phyloP scores from a whole-genome alignment of 805 yeast genomes.

The Diddensiella transvaalensis region DNA sequence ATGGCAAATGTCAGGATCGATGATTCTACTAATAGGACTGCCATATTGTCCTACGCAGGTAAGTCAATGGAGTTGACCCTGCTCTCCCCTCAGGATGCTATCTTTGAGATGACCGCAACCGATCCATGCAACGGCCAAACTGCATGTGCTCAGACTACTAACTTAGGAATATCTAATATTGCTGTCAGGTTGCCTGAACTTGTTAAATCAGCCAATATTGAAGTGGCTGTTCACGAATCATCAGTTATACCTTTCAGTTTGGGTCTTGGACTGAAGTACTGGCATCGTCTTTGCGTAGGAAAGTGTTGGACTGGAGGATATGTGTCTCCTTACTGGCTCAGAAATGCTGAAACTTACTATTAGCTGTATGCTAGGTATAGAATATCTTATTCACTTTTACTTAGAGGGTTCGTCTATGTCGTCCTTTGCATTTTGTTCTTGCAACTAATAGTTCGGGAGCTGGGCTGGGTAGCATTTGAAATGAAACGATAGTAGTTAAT shows the following conservation, averaged over 20 bases:
- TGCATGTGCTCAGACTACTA: neutral
- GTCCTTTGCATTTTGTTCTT: no score
- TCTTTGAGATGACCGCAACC: neutral
- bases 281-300: no score
- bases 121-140: neutral
- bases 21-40: neutral
- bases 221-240: constrained; percentile 1
- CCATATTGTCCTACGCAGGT: neutral
- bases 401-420: no score
- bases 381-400: no score
- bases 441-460: no score
- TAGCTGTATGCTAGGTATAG: no score
- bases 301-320: no score
- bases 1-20: no score
- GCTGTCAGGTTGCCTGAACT: neutral
- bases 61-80: neutral
- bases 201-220: neutral
- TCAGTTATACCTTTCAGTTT: neutral
- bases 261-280: neutral
- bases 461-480: no score
- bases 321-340: no score
- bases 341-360: no score
- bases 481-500: no score
- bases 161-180: neutral
- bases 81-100: neutral